A percentile compares a stretch with the other conserved stretches of the same genome.
These are phyloP conservation scores for Spathaspora sp. DNA, from an alignment of 805 yeast species.

Conservation along the genomic window DNA sequence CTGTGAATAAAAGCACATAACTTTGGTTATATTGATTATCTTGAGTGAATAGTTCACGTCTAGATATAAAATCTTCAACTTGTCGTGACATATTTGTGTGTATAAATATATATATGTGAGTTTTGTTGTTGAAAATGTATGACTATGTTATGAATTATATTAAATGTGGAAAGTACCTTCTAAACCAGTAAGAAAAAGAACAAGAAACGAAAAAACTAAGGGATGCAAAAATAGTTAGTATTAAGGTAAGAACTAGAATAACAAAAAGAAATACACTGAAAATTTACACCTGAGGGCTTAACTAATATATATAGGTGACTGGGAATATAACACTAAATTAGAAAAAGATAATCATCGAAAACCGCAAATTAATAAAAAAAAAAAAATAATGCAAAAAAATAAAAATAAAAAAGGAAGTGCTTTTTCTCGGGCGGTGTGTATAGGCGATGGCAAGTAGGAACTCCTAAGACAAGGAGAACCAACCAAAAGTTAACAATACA, in stretches of 20 bases:
- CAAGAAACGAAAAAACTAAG: neutral
- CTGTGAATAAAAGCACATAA: constrained; percentile 40
- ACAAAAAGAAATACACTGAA: neutral
- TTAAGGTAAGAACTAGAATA: neutral
- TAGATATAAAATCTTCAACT: constrained; percentile 14
- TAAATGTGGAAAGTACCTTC: neutral
- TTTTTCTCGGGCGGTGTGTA: neutral
- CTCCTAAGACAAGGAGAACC: neutral
- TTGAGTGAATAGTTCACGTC: constrained; percentile 32
- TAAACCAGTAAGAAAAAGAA: neutral
- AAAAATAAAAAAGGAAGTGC: neutral
- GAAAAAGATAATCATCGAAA: neutral
- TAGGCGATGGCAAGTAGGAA: neutral
- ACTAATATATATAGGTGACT: neutral
- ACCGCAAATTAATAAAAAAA: neutral
- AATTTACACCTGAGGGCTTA: neutral
- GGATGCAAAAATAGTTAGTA: neutral
- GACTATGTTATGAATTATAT: neutral
- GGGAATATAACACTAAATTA: neutral
- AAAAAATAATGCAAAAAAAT: neutral
- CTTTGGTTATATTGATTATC: constrained; percentile 28
- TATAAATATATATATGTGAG: neutral
- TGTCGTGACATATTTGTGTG: constrained; percentile 1
- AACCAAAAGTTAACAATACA: neutral
- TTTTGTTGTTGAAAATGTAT: neutral